Evolutionary conservation across 2,329 filamentous ascomycete species (phyloP), one percentile per base, ranked within the genome.

Genomic region (Nothomitra cinnamomea): DNA sequence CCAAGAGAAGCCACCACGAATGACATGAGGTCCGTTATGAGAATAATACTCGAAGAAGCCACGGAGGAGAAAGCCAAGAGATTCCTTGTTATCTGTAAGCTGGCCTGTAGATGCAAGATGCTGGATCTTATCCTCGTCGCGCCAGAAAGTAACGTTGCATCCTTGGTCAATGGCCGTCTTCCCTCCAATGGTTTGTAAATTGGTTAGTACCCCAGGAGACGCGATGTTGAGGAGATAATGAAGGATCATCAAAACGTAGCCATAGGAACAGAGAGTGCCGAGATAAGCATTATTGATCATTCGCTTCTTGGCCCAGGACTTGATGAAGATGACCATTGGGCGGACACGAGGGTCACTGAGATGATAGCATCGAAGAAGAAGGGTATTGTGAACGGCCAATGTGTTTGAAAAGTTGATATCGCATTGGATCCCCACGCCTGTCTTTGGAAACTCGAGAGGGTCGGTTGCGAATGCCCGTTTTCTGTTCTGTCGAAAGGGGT

Each of bases 361-460:
- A 1, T 84, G 83, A 67, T 95, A 95, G 65, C 86, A 90, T 40
- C 85, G 80, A 28, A 95, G 75, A 40, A 95, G 77, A 35, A 79
- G 70, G 0, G 88, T 94, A 65, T 95, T 95, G 58, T 92, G 83
- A 2, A 94, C 72, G 1, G 83, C 87, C 2, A 95, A 76, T 45
- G 85, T 80, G 17, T 88, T 88, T 1, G 84, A 84, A 64, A 95
- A 95, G 66, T 94, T 94, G 72, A 95, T 87, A 63, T 95, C 87
- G 64, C 86, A 92, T 63, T 89, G 85, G 13, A 90, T 85, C n/a
- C 87, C 87, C 25, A 83, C 77, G 2, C 82, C 82, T 7, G 72
- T 71, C 61, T 86, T 86, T 4, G 85, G 85, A 55, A 90, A 90
- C 64, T 92, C 87, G 1, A 94, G 75, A 71, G 71, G 60, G 82